These are phyloP conservation scores for Blastocrithidia nonstop DNA, from an alignment of 208 protist genomes.

Conservation along the genomic window DNA sequence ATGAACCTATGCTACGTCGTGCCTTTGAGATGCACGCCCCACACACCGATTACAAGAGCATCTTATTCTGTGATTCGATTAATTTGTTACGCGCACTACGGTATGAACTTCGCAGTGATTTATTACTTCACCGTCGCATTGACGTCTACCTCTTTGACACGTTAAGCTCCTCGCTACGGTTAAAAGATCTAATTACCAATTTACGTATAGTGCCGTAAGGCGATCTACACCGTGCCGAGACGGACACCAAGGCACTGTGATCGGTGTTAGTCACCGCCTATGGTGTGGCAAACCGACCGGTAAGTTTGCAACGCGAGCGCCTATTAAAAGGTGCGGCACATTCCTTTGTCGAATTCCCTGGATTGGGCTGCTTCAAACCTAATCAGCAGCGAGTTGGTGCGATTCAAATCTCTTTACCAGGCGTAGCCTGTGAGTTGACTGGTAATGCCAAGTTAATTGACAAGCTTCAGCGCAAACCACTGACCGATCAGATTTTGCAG, in stretches of 20 bases:
- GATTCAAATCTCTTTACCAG: slow-evolving; percentile 34
- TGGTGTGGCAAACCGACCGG: slow-evolving; percentile 11
- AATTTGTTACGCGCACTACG: slow-evolving; percentile 33
- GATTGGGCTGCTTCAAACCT: slow-evolving; percentile 53
- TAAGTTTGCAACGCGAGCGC: slow-evolving; percentile 23
- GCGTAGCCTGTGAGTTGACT: too few relatives aligned
- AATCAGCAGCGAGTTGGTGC: slow-evolving; percentile 15
- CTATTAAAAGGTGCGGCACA: slow-evolving; percentile 33
- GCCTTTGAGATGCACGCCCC: slow-evolving; percentile 24
- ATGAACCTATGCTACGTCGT: slow-evolving; percentile 72
- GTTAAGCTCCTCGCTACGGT: slow-evolving; percentile 42
- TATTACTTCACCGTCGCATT: slow-evolving; percentile 2
- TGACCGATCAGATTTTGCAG: slow-evolving; percentile 31
- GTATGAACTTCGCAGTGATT: slow-evolving; percentile 11
- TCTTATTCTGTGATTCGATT: slow-evolving; percentile 77
- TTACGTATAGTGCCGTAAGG: slow-evolving; percentile 47
- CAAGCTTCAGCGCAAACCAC: slow-evolving; percentile 17
- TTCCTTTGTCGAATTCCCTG: slow-evolving; percentile 31
- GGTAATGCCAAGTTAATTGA: slow-evolving; percentile 13
- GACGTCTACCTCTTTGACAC: slow-evolving; percentile 30
- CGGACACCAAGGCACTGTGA: slow-evolving; percentile 75
- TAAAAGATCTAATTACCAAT: slow-evolving; percentile 41
- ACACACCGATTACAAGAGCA: slow-evolving; percentile 18
- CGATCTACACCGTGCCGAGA: slow-evolving; percentile 64
- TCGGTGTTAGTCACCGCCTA: slow-evolving; percentile 58